Evolutionary conservation across 371 early-diverging fungal genomes (phyloP).

Genomic region (Syncephalastrum sp.): DNA sequence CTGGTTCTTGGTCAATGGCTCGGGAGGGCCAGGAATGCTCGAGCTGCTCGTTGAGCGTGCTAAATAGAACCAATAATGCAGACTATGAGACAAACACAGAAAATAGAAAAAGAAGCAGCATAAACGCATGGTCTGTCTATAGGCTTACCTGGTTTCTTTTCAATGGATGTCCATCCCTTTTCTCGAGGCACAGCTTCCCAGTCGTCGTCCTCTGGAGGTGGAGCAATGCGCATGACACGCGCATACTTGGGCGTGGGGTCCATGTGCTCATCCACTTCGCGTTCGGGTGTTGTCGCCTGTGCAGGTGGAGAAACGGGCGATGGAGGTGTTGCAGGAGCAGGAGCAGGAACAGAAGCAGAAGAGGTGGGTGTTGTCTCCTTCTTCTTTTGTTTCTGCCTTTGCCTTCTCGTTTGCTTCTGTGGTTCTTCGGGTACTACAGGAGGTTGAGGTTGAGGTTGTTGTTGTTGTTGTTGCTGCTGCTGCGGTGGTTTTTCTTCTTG

Average conservation of each 20-base stretch:
- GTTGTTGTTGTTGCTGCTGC: neutral
- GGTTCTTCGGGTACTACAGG: neutral
- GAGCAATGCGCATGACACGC: slow-evolving; percentile 42
- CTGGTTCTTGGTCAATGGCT: slow-evolving; percentile 53
- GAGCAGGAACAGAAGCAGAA: neutral
- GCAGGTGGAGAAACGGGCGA: neutral
- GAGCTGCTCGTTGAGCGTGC: neutral
- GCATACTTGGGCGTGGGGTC: slow-evolving; percentile 36
- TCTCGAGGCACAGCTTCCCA: slow-evolving; percentile 37
- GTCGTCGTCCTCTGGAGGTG: slow-evolving; percentile 28
- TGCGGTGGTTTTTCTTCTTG: neutral
- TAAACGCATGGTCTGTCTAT: no score
- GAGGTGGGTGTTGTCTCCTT: neutral
- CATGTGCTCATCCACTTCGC: slow-evolving; percentile 47
- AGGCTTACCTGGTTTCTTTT: slow-evolving; percentile 15
- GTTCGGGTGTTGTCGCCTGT: neutral
- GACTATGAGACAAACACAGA: no score
- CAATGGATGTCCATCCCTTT: slow-evolving; percentile 27
- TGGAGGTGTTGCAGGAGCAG: no score
- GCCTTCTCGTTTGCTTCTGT: slow-evolving; percentile 1
- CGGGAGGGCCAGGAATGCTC: slow-evolving; percentile 4
- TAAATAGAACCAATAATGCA: no score
- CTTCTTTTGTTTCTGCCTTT: slow-evolving; percentile 3
- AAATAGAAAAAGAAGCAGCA: neutral
- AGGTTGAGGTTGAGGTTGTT: no score